Percentiles rank a stretch among this genome's conserved stretches.
Conservation (phyloP, 1,284 basidiomycete species). For the Ceratobasidium sp. region DNA sequence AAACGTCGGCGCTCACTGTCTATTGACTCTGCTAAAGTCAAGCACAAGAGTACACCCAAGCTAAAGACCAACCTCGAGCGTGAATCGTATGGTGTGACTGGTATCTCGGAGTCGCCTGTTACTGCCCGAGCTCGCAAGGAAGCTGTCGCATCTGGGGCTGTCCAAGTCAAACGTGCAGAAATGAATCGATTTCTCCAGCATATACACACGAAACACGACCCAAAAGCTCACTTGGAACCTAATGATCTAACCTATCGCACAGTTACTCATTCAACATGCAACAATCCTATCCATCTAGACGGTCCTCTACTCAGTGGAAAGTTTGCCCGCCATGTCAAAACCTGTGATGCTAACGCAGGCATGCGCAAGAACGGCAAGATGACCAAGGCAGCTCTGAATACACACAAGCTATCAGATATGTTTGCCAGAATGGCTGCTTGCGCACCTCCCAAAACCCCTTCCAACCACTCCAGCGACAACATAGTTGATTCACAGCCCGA, state of each 20-base stretch:
- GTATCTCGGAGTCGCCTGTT: background rate
- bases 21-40: too few species aligned
- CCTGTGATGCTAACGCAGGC: background rate
- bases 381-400: background rate
- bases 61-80: too few species aligned
- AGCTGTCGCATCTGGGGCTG: background rate
- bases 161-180: background rate
- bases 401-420: background rate
- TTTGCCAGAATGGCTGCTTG: too few species aligned
- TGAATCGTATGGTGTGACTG: too few species aligned
- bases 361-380: background rate
- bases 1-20: too few species aligned
- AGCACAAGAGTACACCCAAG: too few species aligned
- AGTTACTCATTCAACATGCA: background rate
- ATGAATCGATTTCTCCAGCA: background rate
- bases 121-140: background rate
- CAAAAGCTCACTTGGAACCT: background rate
- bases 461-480: too few species aligned
- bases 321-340: background rate
- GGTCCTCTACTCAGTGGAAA: background rate
- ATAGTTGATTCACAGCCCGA: too few species aligned
- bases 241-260: background rate
- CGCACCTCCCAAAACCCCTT: too few species aligned
- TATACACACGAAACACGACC: background rate
- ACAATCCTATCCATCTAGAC: background rate